These are phyloP conservation scores for Hyphodiscus hymeniophilus DNA, from an alignment of 495 filamentous ascomycete species.

Conservation along the genomic window DNA sequence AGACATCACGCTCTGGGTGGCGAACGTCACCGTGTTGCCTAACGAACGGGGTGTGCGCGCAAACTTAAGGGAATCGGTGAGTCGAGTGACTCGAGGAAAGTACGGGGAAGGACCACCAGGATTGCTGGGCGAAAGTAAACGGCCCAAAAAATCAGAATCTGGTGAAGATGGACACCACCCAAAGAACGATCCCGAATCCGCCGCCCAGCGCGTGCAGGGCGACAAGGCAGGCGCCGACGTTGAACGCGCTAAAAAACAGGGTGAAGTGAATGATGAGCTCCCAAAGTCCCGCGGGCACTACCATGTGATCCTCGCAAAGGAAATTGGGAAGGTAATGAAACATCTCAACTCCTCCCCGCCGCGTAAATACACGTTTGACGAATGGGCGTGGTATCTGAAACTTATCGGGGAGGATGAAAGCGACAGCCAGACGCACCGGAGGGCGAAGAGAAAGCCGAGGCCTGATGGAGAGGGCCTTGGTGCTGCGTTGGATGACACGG, in stretches of 20 bases:
- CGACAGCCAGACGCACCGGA: conserved; percentile 33
- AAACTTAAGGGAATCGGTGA: conserved; percentile 21
- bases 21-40: conserved; percentile 68
- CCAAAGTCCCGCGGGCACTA: conserved; percentile 38
- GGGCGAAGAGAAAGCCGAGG: conserved; percentile 30
- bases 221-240: conserved; percentile 26
- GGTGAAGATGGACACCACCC: conserved; percentile 17
- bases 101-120: conserved; percentile 26
- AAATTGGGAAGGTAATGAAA: conserved; percentile 57
- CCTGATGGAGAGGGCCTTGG: conserved; percentile 16
- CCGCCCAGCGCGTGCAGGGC: neutral
- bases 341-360: conserved; percentile 51
- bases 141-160: conserved; percentile 12
- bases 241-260: conserved; percentile 1
- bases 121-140: conserved; percentile 32
- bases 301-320: conserved; percentile 56
- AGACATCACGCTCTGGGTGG: conserved; percentile 62
- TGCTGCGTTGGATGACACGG: conserved; percentile 23
- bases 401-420: conserved; percentile 66
- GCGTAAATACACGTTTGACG: conserved; percentile 62
- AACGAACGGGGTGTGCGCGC: conserved; percentile 46
- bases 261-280: conserved; percentile 15
- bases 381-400: conserved; percentile 75
- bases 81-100: conserved; percentile 1
- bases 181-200: conserved; percentile 17